Evolutionary conservation across 1,139 yeast genomes (phyloP).

Genomic region (Candida sp.): DNA sequence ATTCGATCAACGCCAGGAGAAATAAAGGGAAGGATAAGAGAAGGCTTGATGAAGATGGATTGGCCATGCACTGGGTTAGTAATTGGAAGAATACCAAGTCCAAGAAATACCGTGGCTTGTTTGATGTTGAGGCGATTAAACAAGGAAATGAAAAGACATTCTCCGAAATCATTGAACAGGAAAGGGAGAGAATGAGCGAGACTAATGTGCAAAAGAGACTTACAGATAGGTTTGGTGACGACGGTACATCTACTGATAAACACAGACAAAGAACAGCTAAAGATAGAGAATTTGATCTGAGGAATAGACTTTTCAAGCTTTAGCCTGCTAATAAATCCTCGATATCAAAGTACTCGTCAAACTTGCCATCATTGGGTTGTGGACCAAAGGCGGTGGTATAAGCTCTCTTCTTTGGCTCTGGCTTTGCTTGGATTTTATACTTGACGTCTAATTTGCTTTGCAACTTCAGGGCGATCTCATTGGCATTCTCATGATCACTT

Average conservation of each 20-base stretch:
- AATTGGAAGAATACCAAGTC: conserved; percentile 66
- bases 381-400: conserved; percentile 11
- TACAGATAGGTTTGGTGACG: conserved; percentile 42
- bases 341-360: conserved; percentile 37
- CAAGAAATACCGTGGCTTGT: conserved; percentile 33
- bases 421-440: conserved; percentile 18
- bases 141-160: conserved; percentile 31
- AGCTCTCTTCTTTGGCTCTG: conserved; percentile 14
- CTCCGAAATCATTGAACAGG: conserved; percentile 27
- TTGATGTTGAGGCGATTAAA: conserved; percentile 40
- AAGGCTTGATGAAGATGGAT: conserved; percentile 57
- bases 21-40: conserved; percentile 35
- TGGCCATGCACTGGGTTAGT: conserved; percentile 72
- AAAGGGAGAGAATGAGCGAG: conserved; percentile 31
- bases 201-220: conserved; percentile 36
- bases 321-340: conserved; percentile 26
- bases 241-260: conserved; percentile 40
- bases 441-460: conserved; percentile 7
- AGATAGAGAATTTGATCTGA: conserved; percentile 46
- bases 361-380: conserved; percentile 28
- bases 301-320: conserved; percentile 44
- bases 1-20: conserved; percentile 52
- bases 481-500: neutral
- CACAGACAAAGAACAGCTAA: conserved; percentile 49
- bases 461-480: conserved; percentile 5